phyloP scores from a whole-genome alignment of 306 rosid species.

The Cicer arietinum region DNA sequence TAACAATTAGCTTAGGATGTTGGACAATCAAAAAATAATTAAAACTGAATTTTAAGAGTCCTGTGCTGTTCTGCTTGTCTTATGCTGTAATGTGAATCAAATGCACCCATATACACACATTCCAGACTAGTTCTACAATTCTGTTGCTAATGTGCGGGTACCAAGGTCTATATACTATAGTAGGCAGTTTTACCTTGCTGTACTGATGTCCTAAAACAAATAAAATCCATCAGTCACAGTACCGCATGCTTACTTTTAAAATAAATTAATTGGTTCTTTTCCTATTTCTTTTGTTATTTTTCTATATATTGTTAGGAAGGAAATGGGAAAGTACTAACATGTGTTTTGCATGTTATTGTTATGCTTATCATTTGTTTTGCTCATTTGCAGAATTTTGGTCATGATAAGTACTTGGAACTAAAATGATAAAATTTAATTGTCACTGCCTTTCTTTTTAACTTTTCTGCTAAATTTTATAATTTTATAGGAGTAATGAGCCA shows the following conservation, averaged over 20 bases:
- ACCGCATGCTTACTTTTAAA: conserved; percentile 25
- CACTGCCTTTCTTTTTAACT: conserved; percentile 19
- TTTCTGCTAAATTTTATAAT: conserved; percentile 31
- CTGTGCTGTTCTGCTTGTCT: too few relatives aligned
- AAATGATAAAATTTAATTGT: conserved; percentile 35
- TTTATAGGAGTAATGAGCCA: conserved; percentile 27
- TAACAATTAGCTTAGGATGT: too few relatives aligned
- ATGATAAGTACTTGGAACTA: conserved; percentile 22
- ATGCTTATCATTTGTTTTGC: conserved; percentile 2
- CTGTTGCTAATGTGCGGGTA: conserved; percentile 5
- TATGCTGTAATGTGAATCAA: too few relatives aligned
- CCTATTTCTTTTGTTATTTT: neutral
- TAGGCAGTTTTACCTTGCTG: neutral
- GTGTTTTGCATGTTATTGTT: conserved; percentile 35
- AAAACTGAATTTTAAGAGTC: too few relatives aligned
- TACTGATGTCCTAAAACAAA: conserved; percentile 18
- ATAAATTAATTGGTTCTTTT: conserved; percentile 13
- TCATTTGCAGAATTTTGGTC: conserved; percentile 34
- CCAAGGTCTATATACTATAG: neutral
- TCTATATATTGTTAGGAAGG: conserved; percentile 15
- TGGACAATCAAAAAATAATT: too few relatives aligned
- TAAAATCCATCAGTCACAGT: conserved; percentile 27
- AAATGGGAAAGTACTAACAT: conserved; percentile 6
- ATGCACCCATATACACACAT: neutral
- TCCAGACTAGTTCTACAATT: neutral